Percentiles rank a stretch among this genome's conserved stretches.
Evolutionary conservation across 1,284 basidiomycete genomes (phyloP).

Genomic region (Puccinia hordei): DNA sequence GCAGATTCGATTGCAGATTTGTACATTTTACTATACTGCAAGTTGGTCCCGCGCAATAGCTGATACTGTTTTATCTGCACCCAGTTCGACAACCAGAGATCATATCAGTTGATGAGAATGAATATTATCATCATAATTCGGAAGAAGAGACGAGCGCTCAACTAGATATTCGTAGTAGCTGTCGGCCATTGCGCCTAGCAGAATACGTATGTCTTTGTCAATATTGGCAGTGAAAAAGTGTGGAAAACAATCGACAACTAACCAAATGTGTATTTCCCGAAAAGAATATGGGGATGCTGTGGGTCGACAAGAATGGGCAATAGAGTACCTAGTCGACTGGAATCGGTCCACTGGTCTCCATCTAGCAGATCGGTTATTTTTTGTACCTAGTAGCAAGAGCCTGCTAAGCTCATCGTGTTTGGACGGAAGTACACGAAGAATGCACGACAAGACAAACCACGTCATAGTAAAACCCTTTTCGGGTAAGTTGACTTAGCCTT

Average conservation of each 20-base stretch:
- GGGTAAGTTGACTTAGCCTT: constrained; percentile 63
- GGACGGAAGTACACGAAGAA: too few relatives aligned
- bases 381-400: constrained; percentile 59
- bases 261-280: constrained; percentile 61
- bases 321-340: constrained; percentile 57
- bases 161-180: constrained; percentile 65
- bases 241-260: constrained; percentile 55
- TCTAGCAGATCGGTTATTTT: constrained; percentile 63
- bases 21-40: constrained; percentile 63
- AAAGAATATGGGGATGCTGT: constrained; percentile 53
- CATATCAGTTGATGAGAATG: neutral
- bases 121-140: neutral
- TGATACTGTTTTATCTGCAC: constrained; percentile 60
- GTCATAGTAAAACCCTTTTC: constrained; percentile 64
- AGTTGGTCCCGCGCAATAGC: constrained; percentile 61
- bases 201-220: neutral
- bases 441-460: constrained; percentile 58
- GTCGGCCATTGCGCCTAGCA: constrained; percentile 54
- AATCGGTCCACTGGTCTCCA: constrained; percentile 35
- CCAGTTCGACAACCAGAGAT: too few relatives aligned
- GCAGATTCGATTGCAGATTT: constrained; percentile 62
- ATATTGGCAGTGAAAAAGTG: neutral
- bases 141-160: too few relatives aligned
- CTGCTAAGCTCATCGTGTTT: too few relatives aligned
- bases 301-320: constrained; percentile 60